phyloP scores from a whole-genome alignment of 768 basidiomycete genomes.

The Lactarius trivialis region DNA sequence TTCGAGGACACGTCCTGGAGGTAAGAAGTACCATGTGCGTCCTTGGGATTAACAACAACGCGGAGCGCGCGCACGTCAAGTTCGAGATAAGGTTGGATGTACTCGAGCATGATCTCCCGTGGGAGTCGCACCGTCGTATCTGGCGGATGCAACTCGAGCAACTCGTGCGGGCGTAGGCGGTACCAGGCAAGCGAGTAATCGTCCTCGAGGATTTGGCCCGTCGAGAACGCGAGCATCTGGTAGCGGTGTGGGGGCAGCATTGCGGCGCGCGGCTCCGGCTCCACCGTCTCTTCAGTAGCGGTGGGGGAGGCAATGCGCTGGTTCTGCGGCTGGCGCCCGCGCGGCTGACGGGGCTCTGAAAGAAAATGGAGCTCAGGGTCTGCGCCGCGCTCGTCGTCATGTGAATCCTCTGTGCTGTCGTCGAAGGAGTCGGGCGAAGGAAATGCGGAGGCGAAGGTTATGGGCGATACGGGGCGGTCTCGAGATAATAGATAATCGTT shows the following conservation, averaged over 20 bases:
- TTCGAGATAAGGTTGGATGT: constrained; percentile 55
- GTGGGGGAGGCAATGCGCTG: constrained; percentile 1
- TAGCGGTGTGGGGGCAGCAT: constrained; percentile 31
- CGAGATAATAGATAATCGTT: constrained; percentile 26
- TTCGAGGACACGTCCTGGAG: neutral
- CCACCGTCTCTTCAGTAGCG: neutral
- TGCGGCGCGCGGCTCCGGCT: neutral
- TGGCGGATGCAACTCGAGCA: constrained; percentile 59
- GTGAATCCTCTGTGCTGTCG: constrained; percentile 26
- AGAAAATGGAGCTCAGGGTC: constrained; percentile 26
- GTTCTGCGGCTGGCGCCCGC: neutral
- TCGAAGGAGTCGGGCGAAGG: constrained; percentile 29
- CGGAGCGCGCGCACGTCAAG: constrained; percentile 47
- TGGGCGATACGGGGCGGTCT: constrained; percentile 54
- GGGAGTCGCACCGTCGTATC: constrained; percentile 38
- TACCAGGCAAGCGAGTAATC: constrained; percentile 54
- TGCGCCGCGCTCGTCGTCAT: constrained; percentile 30
- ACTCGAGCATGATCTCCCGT: constrained; percentile 35
- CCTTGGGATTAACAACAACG: constrained; percentile 32
- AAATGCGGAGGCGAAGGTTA: constrained; percentile 53
- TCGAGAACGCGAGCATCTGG: constrained; percentile 57
- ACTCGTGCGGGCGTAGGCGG: constrained; percentile 51
- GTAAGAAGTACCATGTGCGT: constrained; percentile 5
- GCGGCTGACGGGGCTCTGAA: constrained; percentile 10
- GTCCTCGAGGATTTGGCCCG: constrained; percentile 66